Evolutionary conservation across 2,329 filamentous ascomycete genomes (phyloP), one percentile per base, ranked within the genome.

Genomic region (Pseudocercospora vitis): DNA sequence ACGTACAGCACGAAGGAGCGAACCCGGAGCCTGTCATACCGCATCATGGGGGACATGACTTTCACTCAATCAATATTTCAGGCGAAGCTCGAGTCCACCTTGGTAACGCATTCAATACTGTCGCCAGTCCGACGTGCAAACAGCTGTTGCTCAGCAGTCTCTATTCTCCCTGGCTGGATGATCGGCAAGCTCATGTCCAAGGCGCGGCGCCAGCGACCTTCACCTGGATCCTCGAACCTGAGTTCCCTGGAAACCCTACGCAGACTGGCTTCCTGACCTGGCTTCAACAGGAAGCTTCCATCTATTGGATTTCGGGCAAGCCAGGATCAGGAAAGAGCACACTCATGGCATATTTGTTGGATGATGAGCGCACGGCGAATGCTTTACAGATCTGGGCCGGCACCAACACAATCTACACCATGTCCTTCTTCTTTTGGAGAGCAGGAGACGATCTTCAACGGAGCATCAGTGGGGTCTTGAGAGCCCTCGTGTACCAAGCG

Each of bases 241-340:
- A n/a, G n/a, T n/a, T n/a, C n/a, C n/a, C n/a, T n/a, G n/a, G n/a
- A n/a, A n/a, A n/a, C n/a, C n/a, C n/a, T n/a, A n/a, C n/a, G n/a
- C n/a, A n/a, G n/a, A n/a, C n/a, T n/a, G n/a, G n/a, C 11, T 29
- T 29, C 26, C 6, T 6, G 26, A 29, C 6, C 6, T 29, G 26
- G 26, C 11, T 29, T 6, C 6, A 6, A 7, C 26, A 11, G 6
- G 6, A 29, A 7, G 11, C 6, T 29, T 6, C 6, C 26, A 11
- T 29, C 26, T 57, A 55, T 16, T 56, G 52, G 56, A 19, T 58
- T n/a, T 50, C 48, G 12, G 56, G 56, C n/a, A 58, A 56, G 19
- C 39, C 56, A n/a, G 56, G 52, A 16, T 55, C 52, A 2, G 56
- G 56, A 7, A 58, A 58, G 29, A 55, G 52, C 4, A 58, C 56